Base-by-base conservation (phyloP, 768 basidiomycete species). In the Macrolepiota fuliginosa region DNA sequence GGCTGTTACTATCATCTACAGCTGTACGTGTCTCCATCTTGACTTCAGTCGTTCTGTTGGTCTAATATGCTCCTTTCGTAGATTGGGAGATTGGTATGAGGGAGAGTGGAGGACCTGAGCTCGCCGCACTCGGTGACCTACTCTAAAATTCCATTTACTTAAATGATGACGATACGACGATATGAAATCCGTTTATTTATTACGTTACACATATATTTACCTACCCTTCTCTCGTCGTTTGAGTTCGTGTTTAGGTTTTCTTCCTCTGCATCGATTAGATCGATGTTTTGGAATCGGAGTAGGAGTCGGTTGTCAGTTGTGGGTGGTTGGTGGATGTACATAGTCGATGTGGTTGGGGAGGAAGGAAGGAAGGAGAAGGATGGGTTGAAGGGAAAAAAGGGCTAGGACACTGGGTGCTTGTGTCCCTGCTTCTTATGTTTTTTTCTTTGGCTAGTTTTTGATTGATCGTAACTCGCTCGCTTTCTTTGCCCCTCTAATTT, bases 1-100 rank as follows among this genome's bases (percentile, higher is more conserved):
- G 94, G 95, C 94, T 35, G 94, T 96, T 55, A 97, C 96, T 24
- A 98, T 95, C 71, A 97, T 98, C 74, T 97, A 97, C 74, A 90
- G 92, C 74, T 94, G 88, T 89, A 71, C 70, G 87, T 84, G n/a
- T 6, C 54, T 46, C 51, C 27, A 35, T 65, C 39, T 59, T 64
- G 1, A 65, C 54, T 25, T 45, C 42, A 58, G 51, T 47, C 25
- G 25, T 63, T 1, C n/a, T 25, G 19, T 29, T n/a, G 32, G 35
- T 17, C 54, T 68, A 24, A 62, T 62, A 17, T 13, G 32, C 51
- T 59, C 9, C 64, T 50, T 55, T 24, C 52, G 7, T 67, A 94
- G 92, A 96, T 74, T 97, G 94, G 90, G 95, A 97, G 74, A 95
- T 97, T 56, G 94, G 95, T 59, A 91, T 93, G 83, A 82, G 88